Percentiles rank a stretch among this genome's conserved stretches.
phyloP scores from a whole-genome alignment of 768 basidiomycete genomes.

The Terana coerulea region DNA sequence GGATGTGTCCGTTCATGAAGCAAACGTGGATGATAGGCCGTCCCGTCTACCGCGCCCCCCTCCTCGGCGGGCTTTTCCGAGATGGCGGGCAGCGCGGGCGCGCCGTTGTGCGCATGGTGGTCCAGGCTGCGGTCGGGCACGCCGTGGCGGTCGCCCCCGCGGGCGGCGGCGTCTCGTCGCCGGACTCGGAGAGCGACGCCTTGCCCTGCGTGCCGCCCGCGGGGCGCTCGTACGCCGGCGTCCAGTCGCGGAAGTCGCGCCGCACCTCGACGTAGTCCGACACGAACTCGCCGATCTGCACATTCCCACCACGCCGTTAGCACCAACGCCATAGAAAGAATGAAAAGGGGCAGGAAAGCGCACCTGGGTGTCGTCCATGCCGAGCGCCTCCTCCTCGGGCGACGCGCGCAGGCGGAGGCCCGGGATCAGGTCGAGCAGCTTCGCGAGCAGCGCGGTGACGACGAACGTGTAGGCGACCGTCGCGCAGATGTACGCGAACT shows the following conservation, averaged over 20 bases:
- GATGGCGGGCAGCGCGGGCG: background rate
- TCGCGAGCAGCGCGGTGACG: slow-evolving; percentile 72
- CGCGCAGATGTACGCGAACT: slow-evolving; percentile 81
- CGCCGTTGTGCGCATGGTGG: background rate
- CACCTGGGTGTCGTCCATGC: slow-evolving; percentile 83
- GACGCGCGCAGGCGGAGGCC: slow-evolving; percentile 64
- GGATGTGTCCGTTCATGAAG: too few relatives aligned
- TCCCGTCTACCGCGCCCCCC: background rate
- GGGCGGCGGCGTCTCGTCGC: slow-evolving; percentile 11
- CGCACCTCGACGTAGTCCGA: slow-evolving; percentile 57
- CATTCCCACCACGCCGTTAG: slow-evolving; percentile 26
- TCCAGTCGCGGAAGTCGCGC: slow-evolving; percentile 59
- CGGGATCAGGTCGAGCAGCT: slow-evolving; percentile 81
- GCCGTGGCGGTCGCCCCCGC: slow-evolving; percentile 31
- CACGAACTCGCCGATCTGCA: slow-evolving; percentile 50
- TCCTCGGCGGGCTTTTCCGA: slow-evolving; percentile 3
- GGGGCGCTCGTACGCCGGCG: slow-evolving; percentile 26
- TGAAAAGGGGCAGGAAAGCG: slow-evolving; percentile 15
- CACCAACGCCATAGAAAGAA: background rate
- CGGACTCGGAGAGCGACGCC: background rate
- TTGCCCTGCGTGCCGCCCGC: background rate
- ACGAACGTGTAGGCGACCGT: slow-evolving; percentile 67
- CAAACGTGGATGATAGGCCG: too few relatives aligned
- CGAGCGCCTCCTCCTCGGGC: slow-evolving; percentile 67
- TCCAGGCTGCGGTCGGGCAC: slow-evolving; percentile 15